A percentile compares a stretch with the other conserved stretches of the same genome.
Evolutionary conservation across 768 basidiomycete genomes (phyloP).

Genomic region (Terana coerulea): DNA sequence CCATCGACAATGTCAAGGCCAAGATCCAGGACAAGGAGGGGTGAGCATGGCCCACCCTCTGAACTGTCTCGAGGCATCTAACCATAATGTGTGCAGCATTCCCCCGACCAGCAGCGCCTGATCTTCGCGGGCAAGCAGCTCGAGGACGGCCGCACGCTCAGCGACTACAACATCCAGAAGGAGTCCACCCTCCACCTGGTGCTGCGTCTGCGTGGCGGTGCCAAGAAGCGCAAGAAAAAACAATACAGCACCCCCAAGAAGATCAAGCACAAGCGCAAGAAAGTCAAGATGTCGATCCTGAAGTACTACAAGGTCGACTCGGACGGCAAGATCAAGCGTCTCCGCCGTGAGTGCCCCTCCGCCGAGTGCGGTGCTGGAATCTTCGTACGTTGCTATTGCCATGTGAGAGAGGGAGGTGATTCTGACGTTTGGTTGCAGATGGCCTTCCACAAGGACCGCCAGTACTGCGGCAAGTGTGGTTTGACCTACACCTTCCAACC

Average conservation of each 20-base stretch:
- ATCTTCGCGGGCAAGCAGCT: conserved; percentile 99
- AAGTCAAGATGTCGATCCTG: conserved; percentile 99
- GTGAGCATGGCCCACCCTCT: conserved; percentile 34
- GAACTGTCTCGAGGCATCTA: background rate
- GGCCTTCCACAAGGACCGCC: conserved; percentile 98
- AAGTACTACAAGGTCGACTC: conserved; percentile 99
- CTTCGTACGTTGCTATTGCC: conserved; percentile 53
- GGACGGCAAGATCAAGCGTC: conserved; percentile 99
- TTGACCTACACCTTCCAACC: conserved; percentile 83
- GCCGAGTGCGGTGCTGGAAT: conserved; percentile 83
- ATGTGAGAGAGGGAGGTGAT: background rate
- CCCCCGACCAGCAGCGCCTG: conserved; percentile 93
- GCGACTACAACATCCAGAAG: conserved; percentile 98
- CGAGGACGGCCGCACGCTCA: conserved; percentile 96
- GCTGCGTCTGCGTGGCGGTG: conserved; percentile 97
- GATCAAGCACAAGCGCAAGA: conserved; percentile 99
- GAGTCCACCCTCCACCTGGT: conserved; percentile 98
- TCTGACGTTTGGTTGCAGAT: conserved; percentile 54
- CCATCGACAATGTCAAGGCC: conserved; percentile 97
- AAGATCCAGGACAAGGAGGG: conserved; percentile 99
- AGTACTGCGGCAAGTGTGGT: conserved; percentile 96
- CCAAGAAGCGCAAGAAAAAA: conserved; percentile 99
- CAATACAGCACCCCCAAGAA: conserved; percentile 99
- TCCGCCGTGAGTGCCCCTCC: conserved; percentile 90
- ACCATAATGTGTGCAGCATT: conserved; percentile 44